Conservation (phyloP, 2,329 filamentous ascomycete genomes). For the Penicillium sp. region DNA sequence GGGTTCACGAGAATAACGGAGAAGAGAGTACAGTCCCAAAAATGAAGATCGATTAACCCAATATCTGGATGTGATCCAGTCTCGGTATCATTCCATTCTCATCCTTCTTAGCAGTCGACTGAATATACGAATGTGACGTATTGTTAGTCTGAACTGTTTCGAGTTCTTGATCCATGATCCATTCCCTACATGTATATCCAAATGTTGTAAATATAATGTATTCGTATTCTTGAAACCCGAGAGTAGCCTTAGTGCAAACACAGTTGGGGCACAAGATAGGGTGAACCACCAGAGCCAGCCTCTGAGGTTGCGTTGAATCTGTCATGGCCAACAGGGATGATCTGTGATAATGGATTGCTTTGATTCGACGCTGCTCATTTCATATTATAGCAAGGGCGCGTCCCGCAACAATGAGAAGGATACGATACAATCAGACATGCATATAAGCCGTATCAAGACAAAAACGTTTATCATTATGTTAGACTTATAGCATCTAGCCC, state of each 20-base stretch:
- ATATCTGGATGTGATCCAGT: background rate
- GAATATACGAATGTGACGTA: background rate
- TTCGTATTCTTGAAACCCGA: background rate
- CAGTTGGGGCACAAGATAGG: background rate
- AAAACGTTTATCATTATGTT: conserved; percentile 22
- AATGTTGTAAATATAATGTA: background rate
- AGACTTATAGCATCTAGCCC: conserved; percentile 16
- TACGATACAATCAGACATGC: background rate
- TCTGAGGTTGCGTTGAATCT: background rate
- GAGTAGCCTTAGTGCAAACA: background rate
- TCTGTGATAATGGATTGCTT: background rate
- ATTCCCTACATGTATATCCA: background rate
- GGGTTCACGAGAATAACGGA: no score
- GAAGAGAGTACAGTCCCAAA: background rate
- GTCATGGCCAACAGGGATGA: background rate
- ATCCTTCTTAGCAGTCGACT: background rate
- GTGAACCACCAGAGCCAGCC: background rate
- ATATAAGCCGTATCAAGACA: conserved; percentile 12
- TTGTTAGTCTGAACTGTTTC: background rate
- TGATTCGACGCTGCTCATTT: background rate
- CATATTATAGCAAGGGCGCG: background rate
- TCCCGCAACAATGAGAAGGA: background rate
- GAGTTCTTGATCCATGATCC: background rate
- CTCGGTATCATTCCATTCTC: background rate
- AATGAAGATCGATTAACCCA: background rate